phyloP scores from a whole-genome alignment of 179 eudicot species.

The Patellifolia procumbens region DNA sequence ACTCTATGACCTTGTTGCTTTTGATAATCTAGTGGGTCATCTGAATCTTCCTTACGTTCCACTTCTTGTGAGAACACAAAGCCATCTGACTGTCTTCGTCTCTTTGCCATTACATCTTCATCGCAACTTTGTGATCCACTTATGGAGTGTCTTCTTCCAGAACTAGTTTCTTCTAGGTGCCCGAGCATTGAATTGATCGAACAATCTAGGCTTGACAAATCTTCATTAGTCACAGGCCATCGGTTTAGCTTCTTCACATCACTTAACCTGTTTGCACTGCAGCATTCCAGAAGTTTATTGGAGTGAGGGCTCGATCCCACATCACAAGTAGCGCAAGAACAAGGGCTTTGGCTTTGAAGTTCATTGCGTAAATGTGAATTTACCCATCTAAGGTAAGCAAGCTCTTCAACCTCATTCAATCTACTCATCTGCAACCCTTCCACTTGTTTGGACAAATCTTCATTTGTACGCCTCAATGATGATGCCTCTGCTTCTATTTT shows the following conservation, averaged over 20 bases:
- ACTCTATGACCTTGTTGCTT: constrained; percentile 37
- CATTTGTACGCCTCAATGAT: constrained; percentile 57
- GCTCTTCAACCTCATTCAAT: constrained; percentile 86
- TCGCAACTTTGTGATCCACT: constrained; percentile 58
- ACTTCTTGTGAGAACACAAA: constrained; percentile 54
- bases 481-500: constrained; percentile 73
- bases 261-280: constrained; percentile 41
- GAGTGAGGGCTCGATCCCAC: constrained; percentile 34
- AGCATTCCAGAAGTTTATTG: constrained; percentile 32
- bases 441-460: constrained; percentile 77
- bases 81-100: constrained; percentile 70
- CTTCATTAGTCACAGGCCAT: too few relatives aligned
- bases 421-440: constrained; percentile 78
- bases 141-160: constrained; percentile 60
- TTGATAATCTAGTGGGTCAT: constrained; percentile 28
- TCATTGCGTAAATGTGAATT: constrained; percentile 71
- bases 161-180: constrained; percentile 34
- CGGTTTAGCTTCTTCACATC: constrained; percentile 54
- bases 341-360: constrained; percentile 43
- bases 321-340: constrained; percentile 34
- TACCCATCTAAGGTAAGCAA: constrained; percentile 80
- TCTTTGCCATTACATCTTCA: constrained; percentile 44
- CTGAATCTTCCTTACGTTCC: constrained; percentile 30
- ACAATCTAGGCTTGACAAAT: constrained; percentile 64
- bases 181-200: constrained; percentile 18